phyloP scores from a whole-genome alignment of 164 flowering plant genomes.

The Cinnamomum micranthum region DNA sequence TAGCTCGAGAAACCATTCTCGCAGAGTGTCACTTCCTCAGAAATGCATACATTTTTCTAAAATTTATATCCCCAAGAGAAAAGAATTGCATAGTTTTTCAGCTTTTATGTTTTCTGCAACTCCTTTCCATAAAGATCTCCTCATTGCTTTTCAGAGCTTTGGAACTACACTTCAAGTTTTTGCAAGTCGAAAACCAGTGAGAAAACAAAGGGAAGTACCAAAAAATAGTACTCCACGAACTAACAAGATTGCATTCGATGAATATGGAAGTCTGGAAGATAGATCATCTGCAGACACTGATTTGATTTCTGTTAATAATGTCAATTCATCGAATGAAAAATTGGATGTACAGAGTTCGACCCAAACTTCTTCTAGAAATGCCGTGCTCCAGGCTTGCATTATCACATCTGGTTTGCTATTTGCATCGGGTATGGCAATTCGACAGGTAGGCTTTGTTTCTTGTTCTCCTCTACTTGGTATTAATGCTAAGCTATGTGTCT shows the following conservation, averaged over 20 bases:
- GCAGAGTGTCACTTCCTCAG: background rate
- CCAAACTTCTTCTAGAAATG: constrained; percentile 36
- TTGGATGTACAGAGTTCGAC: constrained; percentile 14
- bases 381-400: constrained; percentile 74
- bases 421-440: constrained; percentile 54
- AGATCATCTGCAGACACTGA: constrained; percentile 14
- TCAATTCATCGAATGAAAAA: constrained; percentile 16
- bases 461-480: background rate
- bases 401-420: constrained; percentile 59
- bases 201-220: constrained; percentile 24
- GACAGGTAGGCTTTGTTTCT: constrained; percentile 47
- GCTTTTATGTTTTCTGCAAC: background rate
- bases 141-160: constrained; percentile 23
- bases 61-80: background rate
- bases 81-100: constrained; percentile 10
- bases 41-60: background rate
- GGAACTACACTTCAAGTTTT: constrained; percentile 28
- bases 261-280: constrained; percentile 13
- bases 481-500: background rate
- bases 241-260: constrained; percentile 14
- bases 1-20: background rate
- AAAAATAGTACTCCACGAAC: constrained; percentile 15
- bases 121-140: background rate
- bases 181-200: constrained; percentile 38
- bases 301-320: constrained; percentile 13